phyloP scores from a whole-genome alignment of 2,329 filamentous ascomycete species.

The Verticillium longisporum region DNA sequence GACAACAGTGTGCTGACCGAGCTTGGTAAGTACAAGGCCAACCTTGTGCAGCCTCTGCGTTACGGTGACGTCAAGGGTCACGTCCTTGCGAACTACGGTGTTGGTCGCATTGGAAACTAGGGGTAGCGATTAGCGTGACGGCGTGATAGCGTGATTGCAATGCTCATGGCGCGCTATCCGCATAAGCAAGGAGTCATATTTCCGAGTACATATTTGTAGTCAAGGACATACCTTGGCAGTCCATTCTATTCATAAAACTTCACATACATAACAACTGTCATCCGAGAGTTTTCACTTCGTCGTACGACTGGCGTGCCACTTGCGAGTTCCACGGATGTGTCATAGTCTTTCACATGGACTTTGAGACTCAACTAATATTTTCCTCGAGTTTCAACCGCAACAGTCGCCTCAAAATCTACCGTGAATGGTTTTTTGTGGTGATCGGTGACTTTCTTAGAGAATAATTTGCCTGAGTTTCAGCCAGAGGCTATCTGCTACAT shows the following conservation, averaged over 20 bases:
- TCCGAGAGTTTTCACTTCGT: too few relatives aligned
- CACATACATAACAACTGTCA: neutral
- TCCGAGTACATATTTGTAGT: neutral
- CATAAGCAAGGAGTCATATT: neutral
- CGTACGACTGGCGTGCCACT: too few relatives aligned
- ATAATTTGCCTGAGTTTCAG: too few relatives aligned
- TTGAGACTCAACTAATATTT: too few relatives aligned
- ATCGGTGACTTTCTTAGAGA: too few relatives aligned
- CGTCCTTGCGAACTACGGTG: constrained; percentile 5
- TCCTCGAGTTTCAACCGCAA: too few relatives aligned
- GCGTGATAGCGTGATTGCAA: neutral
- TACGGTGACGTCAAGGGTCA: constrained; percentile 3
- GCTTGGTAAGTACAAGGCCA: constrained; percentile 6
- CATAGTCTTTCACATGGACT: too few relatives aligned
- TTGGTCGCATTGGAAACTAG: neutral
- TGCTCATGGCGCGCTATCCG: neutral
- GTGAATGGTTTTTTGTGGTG: too few relatives aligned
- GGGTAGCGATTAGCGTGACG: too few relatives aligned
- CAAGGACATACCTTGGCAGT: neutral
- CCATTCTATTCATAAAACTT: neutral
- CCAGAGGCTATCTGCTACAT: too few relatives aligned
- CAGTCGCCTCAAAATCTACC: too few relatives aligned
- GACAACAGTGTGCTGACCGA: constrained; percentile 4
- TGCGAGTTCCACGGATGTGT: too few relatives aligned
- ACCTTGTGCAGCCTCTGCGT: constrained; percentile 4